phyloP scores from a whole-genome alignment of 164 flowering plant genomes.

The Echeveria elegans region DNA sequence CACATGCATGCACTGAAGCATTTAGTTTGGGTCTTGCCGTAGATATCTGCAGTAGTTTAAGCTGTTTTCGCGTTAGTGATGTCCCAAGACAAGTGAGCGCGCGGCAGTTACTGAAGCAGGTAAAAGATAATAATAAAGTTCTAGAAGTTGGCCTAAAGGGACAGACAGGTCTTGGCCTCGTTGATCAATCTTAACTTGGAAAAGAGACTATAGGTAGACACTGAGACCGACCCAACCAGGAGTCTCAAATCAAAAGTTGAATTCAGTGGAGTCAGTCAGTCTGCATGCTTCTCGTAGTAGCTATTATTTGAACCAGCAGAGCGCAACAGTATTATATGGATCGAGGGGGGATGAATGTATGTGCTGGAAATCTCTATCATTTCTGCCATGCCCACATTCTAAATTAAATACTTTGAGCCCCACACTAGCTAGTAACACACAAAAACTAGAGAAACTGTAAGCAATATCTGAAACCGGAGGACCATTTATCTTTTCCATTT shows the following conservation, averaged over 20 bases:
- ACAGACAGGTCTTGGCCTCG: not conserved
- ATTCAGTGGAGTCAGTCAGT: not conserved
- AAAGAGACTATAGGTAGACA: not conserved
- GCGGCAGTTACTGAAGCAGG: not conserved
- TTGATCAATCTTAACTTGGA: not conserved
- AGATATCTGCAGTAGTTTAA: not conserved
- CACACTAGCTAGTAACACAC: not conserved
- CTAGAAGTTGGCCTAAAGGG: not conserved
- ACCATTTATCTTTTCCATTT: not conserved
- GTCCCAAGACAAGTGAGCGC: not conserved
- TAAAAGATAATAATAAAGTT: not conserved
- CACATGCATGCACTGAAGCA: not conserved
- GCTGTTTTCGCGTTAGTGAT: not conserved
- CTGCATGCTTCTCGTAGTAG: not conserved
- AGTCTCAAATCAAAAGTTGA: not conserved
- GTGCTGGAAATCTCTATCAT: slow-evolving; percentile 3
- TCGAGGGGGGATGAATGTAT: slow-evolving; percentile 4
- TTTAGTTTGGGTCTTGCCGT: not conserved
- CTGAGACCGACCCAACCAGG: slow-evolving; percentile 4
- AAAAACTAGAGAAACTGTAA: not conserved
- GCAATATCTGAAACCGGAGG: not conserved
- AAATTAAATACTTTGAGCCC: not conserved
- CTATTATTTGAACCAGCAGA: slow-evolving; percentile 6
- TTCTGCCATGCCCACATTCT: slow-evolving; percentile 4
- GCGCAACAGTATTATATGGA: not conserved